A percentile compares a stretch with the other conserved stretches of the same genome.
Evolutionary conservation across 495 filamentous ascomycete species (phyloP).

Genomic region (Annulohypoxylon stygium): DNA sequence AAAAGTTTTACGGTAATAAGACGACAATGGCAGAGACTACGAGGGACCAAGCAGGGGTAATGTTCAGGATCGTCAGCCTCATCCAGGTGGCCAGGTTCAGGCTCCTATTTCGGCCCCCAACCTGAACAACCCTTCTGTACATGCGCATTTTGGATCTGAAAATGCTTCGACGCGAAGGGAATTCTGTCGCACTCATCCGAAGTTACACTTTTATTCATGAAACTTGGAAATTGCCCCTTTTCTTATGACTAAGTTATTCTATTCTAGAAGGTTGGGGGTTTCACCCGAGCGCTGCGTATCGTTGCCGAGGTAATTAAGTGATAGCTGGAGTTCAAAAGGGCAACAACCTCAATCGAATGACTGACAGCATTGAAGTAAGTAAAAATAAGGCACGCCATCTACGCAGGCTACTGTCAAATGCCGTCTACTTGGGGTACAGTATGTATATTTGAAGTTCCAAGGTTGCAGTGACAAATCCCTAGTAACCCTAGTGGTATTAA

Average conservation of each 20-base stretch:
- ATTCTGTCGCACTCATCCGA: constrained; percentile 13
- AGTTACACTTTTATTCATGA: constrained; percentile 4
- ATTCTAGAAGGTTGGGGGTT: too few species aligned
- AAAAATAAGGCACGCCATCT: not conserved
- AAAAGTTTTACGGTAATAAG: not conserved
- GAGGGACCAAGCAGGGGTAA: constrained; percentile 21
- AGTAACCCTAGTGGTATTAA: constrained; percentile 9
- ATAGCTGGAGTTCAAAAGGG: not conserved
- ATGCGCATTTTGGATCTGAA: constrained; percentile 3
- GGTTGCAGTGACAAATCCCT: constrained; percentile 17
- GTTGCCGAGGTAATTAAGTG: not conserved
- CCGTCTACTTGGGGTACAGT: not conserved
- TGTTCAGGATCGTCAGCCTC: constrained; percentile 44
- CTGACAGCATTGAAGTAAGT: too few species aligned
- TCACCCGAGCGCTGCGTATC: not conserved
- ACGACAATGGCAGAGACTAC: not conserved
- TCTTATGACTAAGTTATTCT: constrained; percentile 3
- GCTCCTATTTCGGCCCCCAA: constrained; percentile 35
- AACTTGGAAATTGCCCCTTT: constrained; percentile 7
- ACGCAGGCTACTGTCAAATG: not conserved
- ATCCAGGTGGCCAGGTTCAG: constrained; percentile 36
- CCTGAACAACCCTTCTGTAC: constrained; percentile 29
- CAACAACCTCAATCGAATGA: not conserved
- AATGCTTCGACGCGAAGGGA: constrained; percentile 27
- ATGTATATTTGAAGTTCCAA: not conserved